Conservation (phyloP, 352 stramenopile species). For the Phytopythium oedochilum region DNA sequence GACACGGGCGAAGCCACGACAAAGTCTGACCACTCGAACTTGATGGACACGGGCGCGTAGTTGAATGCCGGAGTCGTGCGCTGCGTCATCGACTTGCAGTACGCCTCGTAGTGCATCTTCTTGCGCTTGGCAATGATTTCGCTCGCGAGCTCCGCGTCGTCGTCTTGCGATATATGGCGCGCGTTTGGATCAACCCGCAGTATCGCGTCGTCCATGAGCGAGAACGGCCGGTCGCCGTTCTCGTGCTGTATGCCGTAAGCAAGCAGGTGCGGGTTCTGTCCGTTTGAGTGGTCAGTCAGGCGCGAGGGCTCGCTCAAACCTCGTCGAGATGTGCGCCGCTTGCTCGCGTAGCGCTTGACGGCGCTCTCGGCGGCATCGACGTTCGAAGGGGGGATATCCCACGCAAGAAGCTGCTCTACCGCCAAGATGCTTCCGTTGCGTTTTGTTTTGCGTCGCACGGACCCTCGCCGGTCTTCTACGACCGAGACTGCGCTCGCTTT, state of each 20-base stretch:
- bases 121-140: constrained; percentile 58
- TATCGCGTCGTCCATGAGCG: constrained; percentile 47
- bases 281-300: constrained; percentile 1
- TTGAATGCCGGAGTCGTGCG: constrained; percentile 65
- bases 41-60: constrained; percentile 52
- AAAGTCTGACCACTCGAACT: constrained; percentile 76
- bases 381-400: not conserved
- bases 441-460: not conserved
- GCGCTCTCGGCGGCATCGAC: constrained; percentile 21
- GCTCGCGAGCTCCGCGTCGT: constrained; percentile 19
- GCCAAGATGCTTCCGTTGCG: not conserved
- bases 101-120: constrained; percentile 52
- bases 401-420: constrained; percentile 2
- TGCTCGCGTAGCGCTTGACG: constrained; percentile 21
- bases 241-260: constrained; percentile 60
- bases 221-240: constrained; percentile 33
- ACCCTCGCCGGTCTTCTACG: not conserved
- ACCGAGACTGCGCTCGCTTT: no score
- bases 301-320: constrained; percentile 9
- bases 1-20: constrained; percentile 52
- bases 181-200: constrained; percentile 44
- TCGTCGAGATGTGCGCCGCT: constrained; percentile 22
- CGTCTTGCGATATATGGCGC: constrained; percentile 41
- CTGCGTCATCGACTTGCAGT: constrained; percentile 52
- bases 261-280: constrained; percentile 29